Evolutionary conservation across 176 grass and related monocot genomes (phyloP).

Genomic region (Musa schizocarpa): DNA sequence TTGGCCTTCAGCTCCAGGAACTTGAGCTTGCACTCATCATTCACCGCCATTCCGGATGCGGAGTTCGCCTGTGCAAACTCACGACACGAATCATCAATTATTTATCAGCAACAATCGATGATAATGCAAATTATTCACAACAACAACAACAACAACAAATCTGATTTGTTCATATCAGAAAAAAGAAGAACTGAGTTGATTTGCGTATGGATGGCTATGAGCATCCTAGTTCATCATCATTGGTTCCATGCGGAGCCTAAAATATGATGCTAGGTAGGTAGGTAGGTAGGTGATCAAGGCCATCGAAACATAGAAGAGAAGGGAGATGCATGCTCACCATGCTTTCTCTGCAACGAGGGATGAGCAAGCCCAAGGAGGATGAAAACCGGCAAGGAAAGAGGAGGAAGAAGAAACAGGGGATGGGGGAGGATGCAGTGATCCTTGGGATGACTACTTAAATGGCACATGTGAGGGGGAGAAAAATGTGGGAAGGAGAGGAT

Average conservation of each 20-base stretch:
- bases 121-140: neutral
- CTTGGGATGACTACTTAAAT: neutral
- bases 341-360: neutral
- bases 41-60: neutral
- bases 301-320: neutral
- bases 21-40: slow-evolving; percentile 3
- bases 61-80: neutral
- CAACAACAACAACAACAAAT: neutral
- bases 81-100: neutral
- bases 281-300: neutral
- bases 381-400: neutral
- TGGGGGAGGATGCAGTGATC: neutral
- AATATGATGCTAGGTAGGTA: neutral
- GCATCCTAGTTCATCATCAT: neutral
- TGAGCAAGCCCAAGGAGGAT: neutral
- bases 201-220: no score
- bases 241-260: neutral
- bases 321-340: neutral
- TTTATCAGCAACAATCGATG: neutral
- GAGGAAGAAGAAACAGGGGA: neutral
- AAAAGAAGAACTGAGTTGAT: no score
- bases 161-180: no score
- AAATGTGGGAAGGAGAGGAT: neutral
- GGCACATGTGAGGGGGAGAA: neutral
- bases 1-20: slow-evolving; percentile 8